Base-by-base conservation (phyloP, 495 filamentous ascomycete species). In the Cercophora samala region DNA sequence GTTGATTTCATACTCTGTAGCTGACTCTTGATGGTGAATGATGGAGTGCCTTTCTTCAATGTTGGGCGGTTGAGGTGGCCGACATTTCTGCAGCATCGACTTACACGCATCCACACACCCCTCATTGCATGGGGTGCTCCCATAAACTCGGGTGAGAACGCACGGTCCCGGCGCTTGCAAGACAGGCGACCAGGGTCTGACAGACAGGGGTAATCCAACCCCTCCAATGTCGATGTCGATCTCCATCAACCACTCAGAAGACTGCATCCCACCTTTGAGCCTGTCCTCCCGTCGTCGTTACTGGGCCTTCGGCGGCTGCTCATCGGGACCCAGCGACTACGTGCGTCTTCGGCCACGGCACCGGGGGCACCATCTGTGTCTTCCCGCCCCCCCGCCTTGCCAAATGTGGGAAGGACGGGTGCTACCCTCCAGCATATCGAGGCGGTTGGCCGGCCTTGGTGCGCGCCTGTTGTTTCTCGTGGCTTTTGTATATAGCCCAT, bases 81-180 rank as follows among this genome's bases (percentile, higher is more conserved):
- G 21, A 1, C 11, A 24, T 1, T 15, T 51, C 19, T 19, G 5
- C 29, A 22, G 25, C 61, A 17, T 22, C 6, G 3, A 63, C 5
- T 23, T 15, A 56, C 18, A 22, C 9, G 9, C 21, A 17, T 17
- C 26, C 32, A 60, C 1, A 26, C 59, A 58, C 23, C 67, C 56
- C 58, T 8, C 21, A 42, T 4, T 29, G 26, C 53, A 23, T 8
- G 63, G 59, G 21, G 67, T 66, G 58, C 5, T 26, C 22, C 0
- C 1, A 64, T 8, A 21, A 62, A 51, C 29, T 60, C 58, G 23
- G 61, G 54, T 55, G 11, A 52, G 63, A 64, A 37, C 52, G 64
- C 66, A 59, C 68, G 69, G 67, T 58, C 61, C 65, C 58, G 65
- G 73, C 69, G 71, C 69, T 74, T 74, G 67, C 67, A 67, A 59